These are phyloP conservation scores for Phytophthora pinifolia DNA, from an alignment of 352 stramenopile genomes.

Conservation along the genomic window DNA sequence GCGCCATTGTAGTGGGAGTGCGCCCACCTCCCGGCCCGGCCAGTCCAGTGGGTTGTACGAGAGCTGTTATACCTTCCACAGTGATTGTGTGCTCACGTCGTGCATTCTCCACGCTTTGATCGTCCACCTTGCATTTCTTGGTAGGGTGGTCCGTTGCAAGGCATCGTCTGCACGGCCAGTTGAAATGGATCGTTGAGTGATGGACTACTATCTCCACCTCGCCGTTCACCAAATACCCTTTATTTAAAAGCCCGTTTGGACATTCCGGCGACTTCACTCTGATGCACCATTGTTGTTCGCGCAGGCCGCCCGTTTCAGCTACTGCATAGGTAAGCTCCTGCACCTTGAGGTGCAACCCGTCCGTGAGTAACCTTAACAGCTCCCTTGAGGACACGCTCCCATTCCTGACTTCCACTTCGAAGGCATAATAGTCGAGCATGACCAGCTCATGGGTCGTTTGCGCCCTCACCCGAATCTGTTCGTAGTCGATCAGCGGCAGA, in stretches of 20 bases:
- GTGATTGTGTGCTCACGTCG: too few species aligned
- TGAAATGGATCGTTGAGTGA: neutral
- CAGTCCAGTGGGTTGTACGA: too few species aligned
- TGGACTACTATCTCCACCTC: neutral
- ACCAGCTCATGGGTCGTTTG: neutral
- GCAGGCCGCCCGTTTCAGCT: neutral
- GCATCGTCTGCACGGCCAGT: neutral
- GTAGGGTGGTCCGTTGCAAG: neutral
- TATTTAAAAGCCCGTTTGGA: neutral
- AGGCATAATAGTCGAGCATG: constrained; percentile 3
- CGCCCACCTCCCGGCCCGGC: too few species aligned
- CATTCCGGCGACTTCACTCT: neutral
- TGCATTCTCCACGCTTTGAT: too few species aligned
- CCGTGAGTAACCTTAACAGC: neutral
- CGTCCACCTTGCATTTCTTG: neutral
- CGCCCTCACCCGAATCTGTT: neutral
- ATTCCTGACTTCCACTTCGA: neutral
- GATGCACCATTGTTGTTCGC: constrained; percentile 7
- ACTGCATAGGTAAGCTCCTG: neutral
- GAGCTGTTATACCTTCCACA: too few species aligned
- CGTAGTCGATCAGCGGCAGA: constrained; percentile 3
- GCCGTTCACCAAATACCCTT: neutral
- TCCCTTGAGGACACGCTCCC: neutral
- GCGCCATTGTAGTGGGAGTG: too few species aligned
- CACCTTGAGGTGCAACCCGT: neutral